phyloP scores from a whole-genome alignment of 2,329 filamentous ascomycete species.

The Calycina herbarum region DNA sequence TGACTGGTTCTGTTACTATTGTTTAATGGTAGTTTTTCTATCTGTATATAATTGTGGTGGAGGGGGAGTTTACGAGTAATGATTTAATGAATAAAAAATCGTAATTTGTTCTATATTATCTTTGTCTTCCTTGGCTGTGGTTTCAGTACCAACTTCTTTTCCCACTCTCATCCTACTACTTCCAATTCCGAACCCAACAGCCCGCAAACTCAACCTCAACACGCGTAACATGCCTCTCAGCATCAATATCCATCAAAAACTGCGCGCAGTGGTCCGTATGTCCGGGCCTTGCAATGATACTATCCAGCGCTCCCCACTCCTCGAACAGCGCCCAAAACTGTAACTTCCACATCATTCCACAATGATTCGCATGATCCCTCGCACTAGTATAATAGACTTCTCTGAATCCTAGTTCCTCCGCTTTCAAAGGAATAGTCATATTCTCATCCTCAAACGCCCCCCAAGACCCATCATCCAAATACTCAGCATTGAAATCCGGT shows the following conservation, averaged over 20 bases:
- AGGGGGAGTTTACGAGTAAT: background rate
- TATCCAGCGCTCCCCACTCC: constrained; percentile 27
- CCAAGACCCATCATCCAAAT: background rate
- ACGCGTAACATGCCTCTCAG: background rate
- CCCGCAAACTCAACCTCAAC: background rate
- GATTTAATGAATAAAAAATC: background rate
- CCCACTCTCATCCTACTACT: background rate
- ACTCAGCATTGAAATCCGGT: background rate
- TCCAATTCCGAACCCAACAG: background rate
- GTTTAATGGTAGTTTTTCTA: constrained; percentile 12
- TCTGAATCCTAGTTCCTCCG: background rate
- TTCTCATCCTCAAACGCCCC: background rate
- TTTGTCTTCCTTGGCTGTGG: background rate
- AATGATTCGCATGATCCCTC: constrained; percentile 40
- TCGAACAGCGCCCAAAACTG: constrained; percentile 42
- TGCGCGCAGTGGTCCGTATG: constrained; percentile 1
- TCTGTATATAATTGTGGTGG: background rate
- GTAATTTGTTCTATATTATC: background rate
- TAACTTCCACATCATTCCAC: constrained; percentile 43
- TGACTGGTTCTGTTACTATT: constrained; percentile 18
- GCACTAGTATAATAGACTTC: constrained; percentile 10
- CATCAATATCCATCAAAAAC: background rate
- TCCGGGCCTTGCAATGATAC: background rate
- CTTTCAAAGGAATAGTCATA: background rate
- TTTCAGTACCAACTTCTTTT: no score